Conservation (phyloP, 2,329 filamentous ascomycete genomes). For the Calonectria honghensis region DNA sequence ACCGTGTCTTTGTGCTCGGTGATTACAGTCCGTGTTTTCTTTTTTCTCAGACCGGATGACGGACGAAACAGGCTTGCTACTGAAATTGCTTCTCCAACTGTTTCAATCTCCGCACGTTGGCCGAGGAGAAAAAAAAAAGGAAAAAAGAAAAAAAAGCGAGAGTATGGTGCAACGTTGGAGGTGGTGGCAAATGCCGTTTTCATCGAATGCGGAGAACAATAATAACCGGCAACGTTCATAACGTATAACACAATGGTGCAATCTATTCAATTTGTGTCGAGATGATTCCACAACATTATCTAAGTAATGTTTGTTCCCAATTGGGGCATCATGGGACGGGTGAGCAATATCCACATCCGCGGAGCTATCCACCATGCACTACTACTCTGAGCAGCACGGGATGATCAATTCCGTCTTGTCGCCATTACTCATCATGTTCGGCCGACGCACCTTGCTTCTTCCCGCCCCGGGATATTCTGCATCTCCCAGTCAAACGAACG, state of each 20-base stretch:
- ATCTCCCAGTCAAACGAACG: conserved; percentile 11
- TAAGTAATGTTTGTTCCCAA: not conserved
- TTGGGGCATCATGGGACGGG: not conserved
- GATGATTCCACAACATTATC: not conserved
- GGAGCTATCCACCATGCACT: not conserved
- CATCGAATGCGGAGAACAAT: not conserved
- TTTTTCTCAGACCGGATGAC: not conserved
- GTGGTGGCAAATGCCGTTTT: not conserved
- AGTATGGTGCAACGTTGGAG: not conserved
- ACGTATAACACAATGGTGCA: not conserved
- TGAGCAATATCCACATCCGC: not conserved
- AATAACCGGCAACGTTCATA: not conserved
- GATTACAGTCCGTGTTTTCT: conserved; percentile 12
- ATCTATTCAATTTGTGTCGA: not conserved
- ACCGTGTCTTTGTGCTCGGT: not conserved
- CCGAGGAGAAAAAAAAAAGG: not conserved
- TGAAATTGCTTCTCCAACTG: conserved; percentile 17
- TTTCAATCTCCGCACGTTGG: conserved; percentile 21
- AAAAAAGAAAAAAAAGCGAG: not conserved
- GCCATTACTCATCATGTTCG: conserved; percentile 31
- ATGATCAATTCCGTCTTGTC: conserved; percentile 5
- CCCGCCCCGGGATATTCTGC: conserved; percentile 2
- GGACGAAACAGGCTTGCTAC: not conserved
- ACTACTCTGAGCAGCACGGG: not conserved
- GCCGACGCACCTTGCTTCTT: conserved; percentile 18